Base-by-base conservation (phyloP, 805 yeast genomes). In the Candida berthetii region DNA sequence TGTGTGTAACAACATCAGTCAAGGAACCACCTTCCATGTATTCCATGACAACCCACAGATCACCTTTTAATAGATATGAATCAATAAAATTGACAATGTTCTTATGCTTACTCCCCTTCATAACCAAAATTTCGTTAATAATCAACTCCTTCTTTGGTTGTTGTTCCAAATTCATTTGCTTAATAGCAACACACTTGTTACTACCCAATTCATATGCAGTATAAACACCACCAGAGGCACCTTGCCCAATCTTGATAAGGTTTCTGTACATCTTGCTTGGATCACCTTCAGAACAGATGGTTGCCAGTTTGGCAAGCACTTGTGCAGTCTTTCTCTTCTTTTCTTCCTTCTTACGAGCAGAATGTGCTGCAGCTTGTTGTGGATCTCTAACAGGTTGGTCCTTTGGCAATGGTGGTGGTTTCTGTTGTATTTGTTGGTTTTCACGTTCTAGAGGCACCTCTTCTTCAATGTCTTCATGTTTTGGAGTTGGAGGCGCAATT, bases 11-110 rank as follows among this genome's bases (percentile, higher is more conserved):
- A 28, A 93, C 91, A 64, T 93, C 99, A 0, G 99, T 91, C 51
- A 93, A 70, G 0, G 95, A 83, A 3, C 99, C 99, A 47, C 99
- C 99, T 61, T 93, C 97, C 99, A 93, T 93, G 59, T 87, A 93
- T 64, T 93, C 99, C 99, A 93, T 93, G 17, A 93, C 80, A 9
- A 93, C 98, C 99, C 99, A 93, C 42, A 93, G 69, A 51, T 84
- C 89, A 36, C 85, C 86, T 44, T 77, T 80, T 42, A 85, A 65
- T 40, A 85, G 60, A 60, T 81, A 93, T 0, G 96, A 80, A 56
- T 91, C 96, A 46, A 91, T 79, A 59, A 87, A 93, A 61, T 93
- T 93, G 44, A 93, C 99, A 63, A 93, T 93, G 58, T 93, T 93
- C 38, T 79, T 78, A 60, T 93, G 99, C 53, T 77, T 80, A 40